Conservation (phyloP, 805 yeast species). For the Spathaspora hagerdaliae region DNA sequence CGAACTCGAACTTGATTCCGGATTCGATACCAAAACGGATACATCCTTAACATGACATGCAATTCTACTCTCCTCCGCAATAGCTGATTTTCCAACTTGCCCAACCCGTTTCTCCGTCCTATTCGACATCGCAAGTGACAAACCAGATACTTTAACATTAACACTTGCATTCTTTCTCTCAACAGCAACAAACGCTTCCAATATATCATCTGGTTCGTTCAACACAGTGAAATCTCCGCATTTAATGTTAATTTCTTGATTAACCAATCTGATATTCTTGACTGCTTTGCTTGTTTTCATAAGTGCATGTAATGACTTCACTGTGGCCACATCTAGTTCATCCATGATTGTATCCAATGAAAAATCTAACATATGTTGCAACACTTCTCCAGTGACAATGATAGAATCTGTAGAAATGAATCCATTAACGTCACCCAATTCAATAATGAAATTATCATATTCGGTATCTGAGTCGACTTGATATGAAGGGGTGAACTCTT, state of each 20-base stretch:
- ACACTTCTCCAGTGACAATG: constrained; percentile 32
- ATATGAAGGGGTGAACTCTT: constrained; percentile 28
- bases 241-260: constrained; percentile 41
- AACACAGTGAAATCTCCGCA: constrained; percentile 28
- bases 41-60: constrained; percentile 33
- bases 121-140: constrained; percentile 1
- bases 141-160: neutral
- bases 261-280: constrained; percentile 42
- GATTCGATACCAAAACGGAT: constrained; percentile 19
- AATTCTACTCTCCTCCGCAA: constrained; percentile 11
- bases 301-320: constrained; percentile 37
- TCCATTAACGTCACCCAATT: constrained; percentile 48
- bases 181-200: constrained; percentile 7
- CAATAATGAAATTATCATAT: constrained; percentile 52
- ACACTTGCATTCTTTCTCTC: constrained; percentile 1
- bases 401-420: constrained; percentile 45
- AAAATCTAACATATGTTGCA: constrained; percentile 28
- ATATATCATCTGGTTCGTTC: neutral
- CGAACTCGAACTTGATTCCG: constrained; percentile 8
- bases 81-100: constrained; percentile 1
- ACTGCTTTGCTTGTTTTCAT: constrained; percentile 30
- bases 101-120: neutral
- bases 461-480: constrained; percentile 38
- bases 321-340: constrained; percentile 55
- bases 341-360: constrained; percentile 56